A percentile compares a stretch with the other conserved stretches of the same genome.
Conservation (phyloP, 208 protist species). For the Crithidia fasciculata region DNA sequence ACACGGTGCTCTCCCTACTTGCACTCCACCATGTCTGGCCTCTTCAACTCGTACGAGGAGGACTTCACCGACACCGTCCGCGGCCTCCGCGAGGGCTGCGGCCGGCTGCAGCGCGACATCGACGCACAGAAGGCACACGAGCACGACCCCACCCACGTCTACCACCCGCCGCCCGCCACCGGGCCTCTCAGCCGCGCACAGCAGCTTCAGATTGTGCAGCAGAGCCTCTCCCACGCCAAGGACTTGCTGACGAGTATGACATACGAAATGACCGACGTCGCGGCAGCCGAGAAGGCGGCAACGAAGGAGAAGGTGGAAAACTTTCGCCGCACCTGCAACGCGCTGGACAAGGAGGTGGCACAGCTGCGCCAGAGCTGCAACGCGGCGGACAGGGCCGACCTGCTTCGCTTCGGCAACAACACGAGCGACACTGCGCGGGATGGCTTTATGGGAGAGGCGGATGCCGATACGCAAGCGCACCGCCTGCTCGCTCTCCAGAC, state of each 20-base stretch:
- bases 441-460: conserved; percentile 33
- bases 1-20: not conserved
- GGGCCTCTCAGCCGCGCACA: conserved; percentile 56
- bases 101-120: conserved; percentile 38
- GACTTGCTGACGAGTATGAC: conserved; percentile 76
- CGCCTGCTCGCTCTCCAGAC: conserved; percentile 53
- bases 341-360: conserved; percentile 44
- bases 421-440: conserved; percentile 7
- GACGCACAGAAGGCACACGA: conserved; percentile 31
- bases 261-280: conserved; percentile 66
- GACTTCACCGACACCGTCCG: conserved; percentile 61
- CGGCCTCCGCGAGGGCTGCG: conserved; percentile 31
- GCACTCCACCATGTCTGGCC: conserved; percentile 38
- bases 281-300: conserved; percentile 20
- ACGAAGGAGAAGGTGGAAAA: conserved; percentile 47
- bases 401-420: conserved; percentile 43
- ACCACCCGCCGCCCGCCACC: conserved; percentile 50
- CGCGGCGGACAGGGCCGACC: conserved; percentile 60
- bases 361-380: conserved; percentile 45
- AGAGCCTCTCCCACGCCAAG: conserved; percentile 50
- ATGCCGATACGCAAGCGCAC: conserved; percentile 47
- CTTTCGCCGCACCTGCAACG: conserved; percentile 36
- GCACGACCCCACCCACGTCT: conserved; percentile 33
- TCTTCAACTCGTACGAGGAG: conserved; percentile 72
- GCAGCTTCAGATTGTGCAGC: conserved; percentile 49